Evolutionary conservation across 1,139 yeast species (phyloP), one percentile per base, ranked within the genome.

Genomic region (Yamadazyma diddensiae): DNA sequence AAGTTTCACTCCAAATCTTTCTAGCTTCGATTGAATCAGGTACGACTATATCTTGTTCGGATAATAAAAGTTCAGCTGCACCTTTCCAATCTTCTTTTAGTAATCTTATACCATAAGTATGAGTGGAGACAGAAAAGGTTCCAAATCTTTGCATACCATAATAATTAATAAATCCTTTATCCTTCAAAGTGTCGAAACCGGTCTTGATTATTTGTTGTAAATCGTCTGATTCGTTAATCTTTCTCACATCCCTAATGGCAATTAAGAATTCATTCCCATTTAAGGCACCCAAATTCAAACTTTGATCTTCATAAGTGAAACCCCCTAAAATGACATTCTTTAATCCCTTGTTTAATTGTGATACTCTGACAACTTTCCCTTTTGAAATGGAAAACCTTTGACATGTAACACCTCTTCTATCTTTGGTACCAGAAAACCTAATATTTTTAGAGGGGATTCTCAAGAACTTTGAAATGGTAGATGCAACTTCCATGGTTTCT

Each of bases 141-240:
- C 99, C 99, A 55, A 92, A 92, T 52, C 99, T 68, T 65, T 92
- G 99, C 94, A 92, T 82, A 14, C 99, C 99, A 53, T 75, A 92
- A 56, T 94, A 92, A 56, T 92, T 92, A 45, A 92, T 82, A 47
- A 86, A 92, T 0, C 99, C 99, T 19, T 72, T 68, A 2, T 66
- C 67, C 34, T 66, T 64, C 35, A 92, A 65, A 0, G 88, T 74
- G 4, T 65, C 53, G 44, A 88, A 69, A 19, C 92, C 74, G 10
- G 47, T 55, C 10, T 61, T 56, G 14, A 86, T 64, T 4, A 70
- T 62, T 8, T 62, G 57, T 29, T 68, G 72, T 11, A 73, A 38
- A 17, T 55, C 58, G 6, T 58, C 57, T 3, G 40, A 48, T 10
- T 63, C 55, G 19, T 55, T 53, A 10, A 53, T 38, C 1, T 69